phyloP scores from a whole-genome alignment of 1,139 yeast genomes.

The Geotrichum macrosporum region DNA sequence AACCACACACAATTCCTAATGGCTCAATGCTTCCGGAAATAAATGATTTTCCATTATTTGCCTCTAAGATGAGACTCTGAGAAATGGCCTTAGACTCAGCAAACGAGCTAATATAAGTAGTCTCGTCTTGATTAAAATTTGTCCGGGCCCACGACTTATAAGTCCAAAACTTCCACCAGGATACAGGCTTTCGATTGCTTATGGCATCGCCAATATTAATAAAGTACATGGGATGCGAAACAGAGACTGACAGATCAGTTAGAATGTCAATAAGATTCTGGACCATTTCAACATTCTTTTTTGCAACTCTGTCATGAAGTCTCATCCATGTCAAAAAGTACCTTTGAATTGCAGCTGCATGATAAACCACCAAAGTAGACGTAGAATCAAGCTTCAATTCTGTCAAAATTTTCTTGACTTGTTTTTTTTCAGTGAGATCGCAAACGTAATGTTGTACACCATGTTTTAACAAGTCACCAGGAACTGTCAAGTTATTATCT shows the following conservation, averaged over 20 bases:
- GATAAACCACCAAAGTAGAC: slow-evolving; percentile 23
- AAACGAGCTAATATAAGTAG: slow-evolving; percentile 27
- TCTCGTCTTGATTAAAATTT: slow-evolving; percentile 1
- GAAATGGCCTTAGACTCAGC: slow-evolving; percentile 28
- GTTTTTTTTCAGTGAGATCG: slow-evolving; percentile 25
- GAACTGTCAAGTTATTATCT: slow-evolving; percentile 27
- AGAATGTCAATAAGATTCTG: slow-evolving; percentile 20
- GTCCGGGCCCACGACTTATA: slow-evolving; percentile 19
- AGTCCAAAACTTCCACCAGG: slow-evolving; percentile 26
- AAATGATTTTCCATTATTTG: slow-evolving; percentile 15
- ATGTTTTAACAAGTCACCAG: slow-evolving; percentile 30
- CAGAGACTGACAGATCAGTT: slow-evolving; percentile 3
- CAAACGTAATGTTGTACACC: slow-evolving; percentile 26
- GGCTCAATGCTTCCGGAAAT: slow-evolving; percentile 26
- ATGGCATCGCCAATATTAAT: slow-evolving; percentile 30
- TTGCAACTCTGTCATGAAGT: slow-evolving; percentile 15
- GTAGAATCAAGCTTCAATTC: background rate
- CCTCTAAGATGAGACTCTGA: slow-evolving; percentile 21
- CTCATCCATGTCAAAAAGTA: slow-evolving; percentile 19
- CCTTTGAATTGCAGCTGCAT: slow-evolving; percentile 26
- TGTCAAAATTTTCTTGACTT: slow-evolving; percentile 18
- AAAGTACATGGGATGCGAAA: slow-evolving; percentile 12
- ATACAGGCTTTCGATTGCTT: slow-evolving; percentile 26
- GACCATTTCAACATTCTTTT: slow-evolving; percentile 21
- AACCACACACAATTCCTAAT: slow-evolving; percentile 34